These are phyloP conservation scores for Nasturtium officinale DNA, from an alignment of 345 rosid species.

Conservation along the genomic window DNA sequence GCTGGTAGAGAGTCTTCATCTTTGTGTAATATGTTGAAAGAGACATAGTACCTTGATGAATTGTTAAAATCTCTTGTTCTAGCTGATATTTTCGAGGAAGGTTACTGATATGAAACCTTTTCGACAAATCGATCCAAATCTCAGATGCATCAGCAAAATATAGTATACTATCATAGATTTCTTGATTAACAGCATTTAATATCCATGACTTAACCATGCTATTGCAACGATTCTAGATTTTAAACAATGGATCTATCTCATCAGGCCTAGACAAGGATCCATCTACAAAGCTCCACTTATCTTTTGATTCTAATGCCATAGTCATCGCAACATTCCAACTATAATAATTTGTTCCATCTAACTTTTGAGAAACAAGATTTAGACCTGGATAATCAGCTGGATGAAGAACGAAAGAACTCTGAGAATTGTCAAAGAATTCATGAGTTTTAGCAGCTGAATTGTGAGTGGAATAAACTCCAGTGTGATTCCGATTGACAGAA, in stretches of 20 bases:
- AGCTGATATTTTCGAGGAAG: background rate
- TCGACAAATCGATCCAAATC: background rate
- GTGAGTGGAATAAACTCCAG: background rate
- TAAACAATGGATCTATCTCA: background rate
- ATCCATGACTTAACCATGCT: background rate
- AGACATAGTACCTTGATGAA: background rate
- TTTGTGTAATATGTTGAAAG: background rate
- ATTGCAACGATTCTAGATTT: background rate
- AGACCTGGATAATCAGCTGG: background rate
- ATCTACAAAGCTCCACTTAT: background rate
- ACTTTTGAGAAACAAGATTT: background rate
- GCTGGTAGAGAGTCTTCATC: background rate
- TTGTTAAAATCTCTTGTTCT: background rate
- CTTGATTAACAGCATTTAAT: background rate
- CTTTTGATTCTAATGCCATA: background rate
- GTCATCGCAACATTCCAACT: background rate
- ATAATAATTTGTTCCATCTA: background rate
- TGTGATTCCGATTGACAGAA: background rate
- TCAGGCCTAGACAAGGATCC: background rate
- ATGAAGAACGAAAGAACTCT: background rate
- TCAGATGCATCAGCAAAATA: background rate
- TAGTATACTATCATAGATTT: background rate
- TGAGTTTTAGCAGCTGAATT: background rate
- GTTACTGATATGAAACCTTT: background rate
- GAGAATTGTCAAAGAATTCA: background rate